Percentiles rank a stretch among this genome's conserved stretches.
These are phyloP conservation scores for Phytopythium helicoides DNA, from an alignment of 352 stramenopile genomes.

Conservation along the genomic window DNA sequence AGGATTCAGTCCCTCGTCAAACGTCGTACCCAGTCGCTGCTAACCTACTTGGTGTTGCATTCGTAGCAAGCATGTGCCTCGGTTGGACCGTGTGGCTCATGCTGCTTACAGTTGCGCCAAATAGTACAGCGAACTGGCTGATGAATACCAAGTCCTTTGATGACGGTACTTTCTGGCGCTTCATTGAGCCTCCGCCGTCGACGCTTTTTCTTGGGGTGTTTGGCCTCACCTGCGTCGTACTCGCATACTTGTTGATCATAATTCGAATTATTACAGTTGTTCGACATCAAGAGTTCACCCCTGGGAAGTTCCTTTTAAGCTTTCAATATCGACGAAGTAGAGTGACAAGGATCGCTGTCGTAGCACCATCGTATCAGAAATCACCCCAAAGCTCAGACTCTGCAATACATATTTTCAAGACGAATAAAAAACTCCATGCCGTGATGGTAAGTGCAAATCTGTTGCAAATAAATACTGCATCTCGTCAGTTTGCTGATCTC, in stretches of 20 bases:
- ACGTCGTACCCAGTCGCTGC: no score
- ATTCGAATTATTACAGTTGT: neutral
- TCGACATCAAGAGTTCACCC: neutral
- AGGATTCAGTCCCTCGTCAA: no score
- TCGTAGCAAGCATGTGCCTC: neutral
- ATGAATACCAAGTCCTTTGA: slow-evolving; percentile 9
- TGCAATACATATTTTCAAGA: no score
- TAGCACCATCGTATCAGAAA: no score
- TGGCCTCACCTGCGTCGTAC: neutral
- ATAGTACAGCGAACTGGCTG: slow-evolving; percentile 7
- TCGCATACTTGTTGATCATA: slow-evolving; percentile 7
- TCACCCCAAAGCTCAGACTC: no score
- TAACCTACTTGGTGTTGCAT: neutral
- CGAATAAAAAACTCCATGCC: slow-evolving; percentile 15
- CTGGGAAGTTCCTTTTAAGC: no score
- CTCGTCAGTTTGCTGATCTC: no score
- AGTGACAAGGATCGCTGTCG: neutral
- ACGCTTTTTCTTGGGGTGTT: neutral
- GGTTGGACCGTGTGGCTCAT: slow-evolving; percentile 8
- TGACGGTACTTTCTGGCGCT: slow-evolving; percentile 11
- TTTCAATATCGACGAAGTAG: neutral
- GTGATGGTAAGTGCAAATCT: no score
- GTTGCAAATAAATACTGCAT: no score
- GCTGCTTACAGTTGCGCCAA: slow-evolving; percentile 9
- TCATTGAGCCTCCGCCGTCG: slow-evolving; percentile 1